A percentile compares a stretch with the other conserved stretches of the same genome.
These are phyloP conservation scores for Populus tomentosa DNA, from an alignment of 441 rosid species.

Conservation along the genomic window DNA sequence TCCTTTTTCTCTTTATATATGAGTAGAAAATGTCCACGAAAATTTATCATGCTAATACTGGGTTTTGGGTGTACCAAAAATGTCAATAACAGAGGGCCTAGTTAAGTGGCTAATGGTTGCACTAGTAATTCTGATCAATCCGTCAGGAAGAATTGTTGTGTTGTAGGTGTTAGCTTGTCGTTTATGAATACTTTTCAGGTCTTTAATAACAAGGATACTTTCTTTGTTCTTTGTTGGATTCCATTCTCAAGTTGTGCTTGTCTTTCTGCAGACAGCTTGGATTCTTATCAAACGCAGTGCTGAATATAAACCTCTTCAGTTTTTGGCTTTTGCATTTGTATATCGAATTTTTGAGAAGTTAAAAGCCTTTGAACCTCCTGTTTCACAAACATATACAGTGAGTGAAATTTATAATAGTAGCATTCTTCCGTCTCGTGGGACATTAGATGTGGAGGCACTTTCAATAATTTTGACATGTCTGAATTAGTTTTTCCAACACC, in stretches of 20 bases:
- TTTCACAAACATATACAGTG: conserved; percentile 67
- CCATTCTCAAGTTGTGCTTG: conserved; percentile 14
- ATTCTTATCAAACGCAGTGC: conserved; percentile 59
- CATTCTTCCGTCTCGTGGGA: not conserved
- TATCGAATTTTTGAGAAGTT: conserved; percentile 89
- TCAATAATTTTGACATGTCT: conserved; percentile 1
- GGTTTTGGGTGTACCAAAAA: not conserved
- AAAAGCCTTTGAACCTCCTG: conserved; percentile 72
- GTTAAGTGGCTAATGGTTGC: not conserved
- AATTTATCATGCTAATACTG: not conserved
- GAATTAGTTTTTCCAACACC: not conserved
- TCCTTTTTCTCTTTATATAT: too few species aligned
- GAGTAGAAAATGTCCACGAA: not conserved
- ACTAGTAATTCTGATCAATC: not conserved
- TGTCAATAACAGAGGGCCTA: not conserved
- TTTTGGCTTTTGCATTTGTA: conserved; percentile 86
- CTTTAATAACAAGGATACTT: not conserved
- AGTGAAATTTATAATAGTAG: conserved; percentile 20
- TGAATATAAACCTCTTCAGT: conserved; percentile 91
- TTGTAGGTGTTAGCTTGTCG: not conserved
- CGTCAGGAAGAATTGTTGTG: not conserved
- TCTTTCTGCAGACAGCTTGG: conserved; percentile 78
- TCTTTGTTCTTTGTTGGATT: not conserved
- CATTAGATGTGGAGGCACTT: not conserved
- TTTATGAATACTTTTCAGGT: not conserved